Base-by-base conservation (phyloP, 192 early-diverging fungal species). In the Coemansia aciculifera region DNA sequence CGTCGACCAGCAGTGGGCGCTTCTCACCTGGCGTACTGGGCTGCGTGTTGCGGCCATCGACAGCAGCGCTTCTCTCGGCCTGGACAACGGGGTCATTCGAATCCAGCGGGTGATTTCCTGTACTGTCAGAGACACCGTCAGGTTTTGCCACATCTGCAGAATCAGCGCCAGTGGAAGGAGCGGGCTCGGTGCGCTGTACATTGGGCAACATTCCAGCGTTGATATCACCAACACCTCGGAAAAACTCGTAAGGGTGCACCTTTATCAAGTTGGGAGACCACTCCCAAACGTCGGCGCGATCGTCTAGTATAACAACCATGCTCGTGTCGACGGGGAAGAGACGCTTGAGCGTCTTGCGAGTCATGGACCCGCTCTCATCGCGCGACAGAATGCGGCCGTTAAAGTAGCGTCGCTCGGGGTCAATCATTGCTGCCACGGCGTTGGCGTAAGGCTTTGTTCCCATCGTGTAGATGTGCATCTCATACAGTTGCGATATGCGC, bases 401-500 rank as follows among this genome's bases (percentile, higher is more conserved):
- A 66, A 99, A 99, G 32, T 89, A 85, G 10, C 62, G 81, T 6
- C 86, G 71, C 13, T 91, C 86, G 1, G 95, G 95, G 68, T 99
- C 98, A 48, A 99, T 89, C 2, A 90, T 85, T 27, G 87, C 84
- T 0, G 94, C 93, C 2, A 99, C 92, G 1, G 90, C 89, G 34
- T 91, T 85, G 32, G 98, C 98, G 77, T 99, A 99, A 19, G 88
- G 85, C 11, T 95, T 86, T 1, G 95, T 93, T 32, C 98, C 98
- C 96, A 98, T 97, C 2, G 98, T 99, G 76, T 99, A 99, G 60
- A 99, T 95, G 75, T 99, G 98, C 73, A 98, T 81, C 79, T 99
- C 98, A 70, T 93, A 99, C 7, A 90, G 32, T 61, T 87, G 60
- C 2, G 85, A 75, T 7, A 95, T 71, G 49, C 84, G 72, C 52